These are phyloP conservation scores for Epicoccum nigrum DNA, from an alignment of 2,329 filamentous ascomycete species.

Conservation along the genomic window DNA sequence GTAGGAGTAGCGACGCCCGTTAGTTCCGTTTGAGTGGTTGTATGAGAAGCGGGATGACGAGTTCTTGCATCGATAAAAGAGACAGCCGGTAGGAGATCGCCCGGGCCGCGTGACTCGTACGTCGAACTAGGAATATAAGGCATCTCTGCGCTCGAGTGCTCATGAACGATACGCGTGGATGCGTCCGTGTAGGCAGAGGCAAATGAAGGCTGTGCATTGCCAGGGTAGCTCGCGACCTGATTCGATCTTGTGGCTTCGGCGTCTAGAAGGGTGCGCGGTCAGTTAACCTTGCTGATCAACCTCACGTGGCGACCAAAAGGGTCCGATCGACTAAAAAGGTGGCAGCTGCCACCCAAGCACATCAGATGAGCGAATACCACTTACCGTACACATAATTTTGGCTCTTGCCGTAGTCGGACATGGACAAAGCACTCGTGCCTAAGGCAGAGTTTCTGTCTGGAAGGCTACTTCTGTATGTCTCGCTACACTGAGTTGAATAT, in stretches of 20 bases:
- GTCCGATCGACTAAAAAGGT: slow-evolving; percentile 43
- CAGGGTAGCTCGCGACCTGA: slow-evolving; percentile 59
- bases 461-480: slow-evolving; percentile 55
- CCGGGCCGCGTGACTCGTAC: slow-evolving; percentile 55
- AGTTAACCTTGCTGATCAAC: slow-evolving; percentile 49
- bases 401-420: slow-evolving; percentile 82
- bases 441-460: slow-evolving; percentile 50
- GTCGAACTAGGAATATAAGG: slow-evolving; percentile 55
- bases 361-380: slow-evolving; percentile 57
- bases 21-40: slow-evolving; percentile 61
- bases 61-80: slow-evolving; percentile 63
- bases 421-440: slow-evolving; percentile 65
- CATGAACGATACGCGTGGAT: slow-evolving; percentile 58
- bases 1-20: slow-evolving; percentile 68
- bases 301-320: slow-evolving; percentile 47
- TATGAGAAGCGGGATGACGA: slow-evolving; percentile 58
- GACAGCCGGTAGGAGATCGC: slow-evolving; percentile 55
- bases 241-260: slow-evolving; percentile 67
- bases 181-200: slow-evolving; percentile 56
- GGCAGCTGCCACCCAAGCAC: slow-evolving; percentile 42
- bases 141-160: slow-evolving; percentile 52
- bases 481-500: slow-evolving; percentile 39
- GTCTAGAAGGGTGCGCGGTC: slow-evolving; percentile 56
- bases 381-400: slow-evolving; percentile 82
- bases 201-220: slow-evolving; percentile 58